These are phyloP conservation scores for Aspergillus sp. DNA, from an alignment of 2,329 filamentous ascomycete species.

Conservation along the genomic window DNA sequence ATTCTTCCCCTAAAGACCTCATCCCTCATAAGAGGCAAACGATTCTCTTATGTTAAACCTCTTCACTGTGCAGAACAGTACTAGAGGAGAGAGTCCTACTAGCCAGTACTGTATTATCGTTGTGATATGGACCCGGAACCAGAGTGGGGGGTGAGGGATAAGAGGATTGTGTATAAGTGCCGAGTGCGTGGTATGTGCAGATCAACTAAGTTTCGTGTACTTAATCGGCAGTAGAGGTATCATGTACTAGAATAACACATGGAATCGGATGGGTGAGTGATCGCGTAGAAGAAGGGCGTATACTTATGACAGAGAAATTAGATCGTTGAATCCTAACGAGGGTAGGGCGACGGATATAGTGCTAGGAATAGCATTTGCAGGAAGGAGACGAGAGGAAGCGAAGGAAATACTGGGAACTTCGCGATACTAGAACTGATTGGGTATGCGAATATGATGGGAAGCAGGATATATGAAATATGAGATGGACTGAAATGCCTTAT, in stretches of 20 bases:
- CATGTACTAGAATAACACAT: too few species aligned
- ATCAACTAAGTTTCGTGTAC: not conserved
- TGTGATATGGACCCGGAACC: too few species aligned
- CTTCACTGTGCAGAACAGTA: too few species aligned
- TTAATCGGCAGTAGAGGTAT: not conserved
- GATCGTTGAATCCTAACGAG: not conserved
- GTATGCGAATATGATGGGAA: not conserved
- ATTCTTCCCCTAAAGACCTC: too few species aligned
- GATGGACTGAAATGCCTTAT: slow-evolving; percentile 2
- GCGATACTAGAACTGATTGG: not conserved
- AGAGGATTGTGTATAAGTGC: not conserved
- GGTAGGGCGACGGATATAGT: not conserved
- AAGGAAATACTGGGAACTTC: not conserved
- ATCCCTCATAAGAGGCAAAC: too few species aligned
- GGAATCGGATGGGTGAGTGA: too few species aligned
- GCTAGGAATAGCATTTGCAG: not conserved
- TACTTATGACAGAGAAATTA: not conserved
- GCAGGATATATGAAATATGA: not conserved
- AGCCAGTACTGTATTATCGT: too few species aligned
- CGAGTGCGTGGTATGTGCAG: not conserved
- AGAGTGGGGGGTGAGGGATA: too few species aligned
- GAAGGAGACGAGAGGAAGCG: not conserved
- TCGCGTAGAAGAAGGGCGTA: too few species aligned
- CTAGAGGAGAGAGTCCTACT: too few species aligned
- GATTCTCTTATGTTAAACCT: too few species aligned